phyloP scores from a whole-genome alignment of 2,329 filamentous ascomycete species.

The Fusarium transvaalense region DNA sequence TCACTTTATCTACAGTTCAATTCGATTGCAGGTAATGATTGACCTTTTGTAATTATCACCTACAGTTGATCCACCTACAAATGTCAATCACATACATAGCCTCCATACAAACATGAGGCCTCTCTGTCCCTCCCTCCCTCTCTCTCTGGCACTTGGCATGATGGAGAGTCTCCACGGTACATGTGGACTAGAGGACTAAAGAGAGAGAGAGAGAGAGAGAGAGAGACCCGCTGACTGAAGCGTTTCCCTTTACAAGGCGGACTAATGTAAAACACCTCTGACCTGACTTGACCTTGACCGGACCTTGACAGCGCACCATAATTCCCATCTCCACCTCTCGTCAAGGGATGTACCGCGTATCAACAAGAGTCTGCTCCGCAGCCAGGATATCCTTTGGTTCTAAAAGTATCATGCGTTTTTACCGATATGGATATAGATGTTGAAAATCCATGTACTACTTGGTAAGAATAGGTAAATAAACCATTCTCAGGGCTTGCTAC shows the following conservation, averaged over 20 bases:
- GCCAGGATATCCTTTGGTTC: slow-evolving; percentile 32
- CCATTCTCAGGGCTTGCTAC: slow-evolving; percentile 7
- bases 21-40: neutral
- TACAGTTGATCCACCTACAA: neutral
- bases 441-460: neutral
- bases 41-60: neutral
- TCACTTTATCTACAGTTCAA: neutral
- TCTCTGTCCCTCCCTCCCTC: neutral
- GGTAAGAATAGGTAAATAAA: neutral
- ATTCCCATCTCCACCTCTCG: slow-evolving; percentile 18
- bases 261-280: slow-evolving; percentile 5
- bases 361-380: slow-evolving; percentile 8
- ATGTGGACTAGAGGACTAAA: neutral
- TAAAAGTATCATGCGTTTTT: slow-evolving; percentile 20
- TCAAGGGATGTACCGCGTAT: slow-evolving; percentile 11
- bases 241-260: slow-evolving; percentile 4
- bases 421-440: slow-evolving; percentile 3
- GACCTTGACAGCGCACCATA: slow-evolving; percentile 35
- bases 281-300: neutral
- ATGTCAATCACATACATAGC: neutral
- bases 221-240: neutral
- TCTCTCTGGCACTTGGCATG: neutral
- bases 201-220: no score
- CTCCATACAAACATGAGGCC: slow-evolving; percentile 1
- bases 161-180: slow-evolving; percentile 7